Evolutionary conservation across 73 alveolate genomes (phyloP).

Genomic region (Chromera velia): DNA sequence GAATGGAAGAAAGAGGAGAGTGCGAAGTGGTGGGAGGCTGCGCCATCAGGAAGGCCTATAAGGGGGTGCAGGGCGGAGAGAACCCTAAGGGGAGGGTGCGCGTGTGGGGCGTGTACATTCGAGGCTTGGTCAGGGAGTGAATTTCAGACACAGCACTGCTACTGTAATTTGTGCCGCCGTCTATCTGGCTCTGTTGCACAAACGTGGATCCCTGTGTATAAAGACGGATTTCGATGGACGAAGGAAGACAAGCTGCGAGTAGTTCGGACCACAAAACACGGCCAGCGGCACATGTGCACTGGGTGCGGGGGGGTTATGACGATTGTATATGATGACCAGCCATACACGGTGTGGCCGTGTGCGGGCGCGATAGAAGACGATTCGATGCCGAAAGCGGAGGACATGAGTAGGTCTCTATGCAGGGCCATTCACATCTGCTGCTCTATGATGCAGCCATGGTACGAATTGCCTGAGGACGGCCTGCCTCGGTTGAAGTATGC

Average conservation of each 20-base stretch:
- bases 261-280: conserved; percentile 30
- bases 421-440: conserved; percentile 43
- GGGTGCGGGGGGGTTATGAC: conserved; percentile 12
- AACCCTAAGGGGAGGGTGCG: not conserved
- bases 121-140: conserved; percentile 6
- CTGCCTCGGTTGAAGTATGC: conserved; percentile 30
- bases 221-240: conserved; percentile 5
- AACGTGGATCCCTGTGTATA: conserved; percentile 24
- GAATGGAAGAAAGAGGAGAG: conserved; percentile 2
- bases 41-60: not conserved
- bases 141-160: conserved; percentile 34
- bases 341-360: conserved; percentile 36
- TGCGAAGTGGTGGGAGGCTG: conserved; percentile 23
- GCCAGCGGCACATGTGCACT: conserved; percentile 34
- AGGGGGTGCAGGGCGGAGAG: conserved; percentile 10
- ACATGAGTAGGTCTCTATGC: not conserved
- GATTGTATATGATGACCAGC: conserved; percentile 29
- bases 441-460: conserved; percentile 40
- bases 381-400: not conserved
- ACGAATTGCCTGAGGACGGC: conserved; percentile 24
- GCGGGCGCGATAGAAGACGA: conserved; percentile 27
- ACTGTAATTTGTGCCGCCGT: conserved; percentile 39
- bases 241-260: not conserved
- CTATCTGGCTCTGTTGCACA: conserved; percentile 41
- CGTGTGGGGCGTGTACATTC: conserved; percentile 9